Evolutionary conservation across 169 alveolate species (phyloP).

Genomic region (Plasmodium adleri): DNA sequence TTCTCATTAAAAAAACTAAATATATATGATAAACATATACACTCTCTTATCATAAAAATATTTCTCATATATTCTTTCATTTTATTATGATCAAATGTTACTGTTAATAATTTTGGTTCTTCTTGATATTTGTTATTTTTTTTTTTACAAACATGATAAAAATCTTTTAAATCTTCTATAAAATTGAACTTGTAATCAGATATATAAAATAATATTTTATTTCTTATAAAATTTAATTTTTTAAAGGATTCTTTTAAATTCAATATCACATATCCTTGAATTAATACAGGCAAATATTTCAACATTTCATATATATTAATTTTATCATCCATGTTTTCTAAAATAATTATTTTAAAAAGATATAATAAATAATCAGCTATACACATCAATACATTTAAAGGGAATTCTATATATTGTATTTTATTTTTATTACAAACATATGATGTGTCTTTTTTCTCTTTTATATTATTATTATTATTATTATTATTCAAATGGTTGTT

Average conservation of each 20-base stretch:
- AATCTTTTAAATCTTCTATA: constrained; percentile 47
- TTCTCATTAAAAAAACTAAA: constrained; percentile 40
- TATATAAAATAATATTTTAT: constrained; percentile 47
- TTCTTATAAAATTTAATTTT: constrained; percentile 67
- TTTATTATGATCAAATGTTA: constrained; percentile 42
- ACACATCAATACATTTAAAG: constrained; percentile 47
- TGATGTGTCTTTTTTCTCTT: background rate
- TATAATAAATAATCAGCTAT: constrained; percentile 47
- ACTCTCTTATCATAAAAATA: constrained; percentile 62
- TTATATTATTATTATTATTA: background rate
- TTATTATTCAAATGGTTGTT: background rate
- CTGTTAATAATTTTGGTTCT: constrained; percentile 13
- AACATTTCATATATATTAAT: constrained; percentile 60
- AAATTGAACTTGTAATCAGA: constrained; percentile 33
- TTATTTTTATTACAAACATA: background rate
- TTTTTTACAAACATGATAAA: constrained; percentile 44
- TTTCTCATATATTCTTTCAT: constrained; percentile 38
- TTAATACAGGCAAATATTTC: constrained; percentile 44
- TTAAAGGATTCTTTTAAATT: constrained; percentile 42
- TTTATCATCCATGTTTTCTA: constrained; percentile 40
- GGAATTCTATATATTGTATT: constrained; percentile 25
- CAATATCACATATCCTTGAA: constrained; percentile 67
- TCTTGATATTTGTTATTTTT: background rate
- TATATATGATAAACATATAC: constrained; percentile 46
- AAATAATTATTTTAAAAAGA: constrained; percentile 47